phyloP scores from a whole-genome alignment of 2,329 filamentous ascomycete species.

The Conoideocrella luteorostrata region DNA sequence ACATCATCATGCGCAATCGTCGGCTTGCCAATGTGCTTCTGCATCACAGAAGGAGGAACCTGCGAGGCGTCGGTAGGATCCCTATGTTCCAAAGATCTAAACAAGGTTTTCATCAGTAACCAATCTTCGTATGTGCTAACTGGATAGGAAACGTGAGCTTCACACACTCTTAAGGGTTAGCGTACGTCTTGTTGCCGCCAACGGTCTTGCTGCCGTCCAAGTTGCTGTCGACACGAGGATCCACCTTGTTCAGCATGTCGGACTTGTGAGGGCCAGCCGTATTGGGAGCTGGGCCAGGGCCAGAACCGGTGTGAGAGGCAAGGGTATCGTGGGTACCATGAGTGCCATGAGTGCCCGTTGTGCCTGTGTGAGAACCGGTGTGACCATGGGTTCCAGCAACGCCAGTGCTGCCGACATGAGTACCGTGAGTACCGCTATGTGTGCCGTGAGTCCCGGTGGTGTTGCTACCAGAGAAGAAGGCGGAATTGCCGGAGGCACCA shows the following conservation, averaged over 20 bases:
- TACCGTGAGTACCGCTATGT: slow-evolving; percentile 30
- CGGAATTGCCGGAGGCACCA: slow-evolving; percentile 1
- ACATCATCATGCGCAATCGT: slow-evolving; percentile 37
- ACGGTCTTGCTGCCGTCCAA: slow-evolving; percentile 48
- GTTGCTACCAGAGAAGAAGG: neutral
- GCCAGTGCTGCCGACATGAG: slow-evolving; percentile 32
- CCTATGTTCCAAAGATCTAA: slow-evolving; percentile 15
- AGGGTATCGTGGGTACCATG: slow-evolving; percentile 4
- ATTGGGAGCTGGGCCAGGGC: slow-evolving; percentile 25
- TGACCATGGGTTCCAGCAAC: slow-evolving; percentile 17
- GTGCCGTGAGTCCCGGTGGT: too few species aligned
- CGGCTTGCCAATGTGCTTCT: slow-evolving; percentile 40
- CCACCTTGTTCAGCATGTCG: slow-evolving; percentile 47
- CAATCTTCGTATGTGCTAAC: neutral
- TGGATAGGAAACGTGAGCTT: neutral
- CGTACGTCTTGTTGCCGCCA: slow-evolving; percentile 45
- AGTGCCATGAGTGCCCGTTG: slow-evolving; percentile 20
- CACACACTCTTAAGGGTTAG: slow-evolving; percentile 28
- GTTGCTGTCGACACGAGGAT: slow-evolving; percentile 50
- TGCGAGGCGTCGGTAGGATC: slow-evolving; percentile 52
- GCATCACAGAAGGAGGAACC: slow-evolving; percentile 49
- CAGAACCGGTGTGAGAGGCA: slow-evolving; percentile 9
- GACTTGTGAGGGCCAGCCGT: slow-evolving; percentile 40
- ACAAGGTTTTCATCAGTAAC: neutral
- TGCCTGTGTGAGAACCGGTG: slow-evolving; percentile 15